These are phyloP conservation scores for Talaromyces sp. DNA, from an alignment of 2,329 filamentous ascomycete genomes.

Conservation along the genomic window DNA sequence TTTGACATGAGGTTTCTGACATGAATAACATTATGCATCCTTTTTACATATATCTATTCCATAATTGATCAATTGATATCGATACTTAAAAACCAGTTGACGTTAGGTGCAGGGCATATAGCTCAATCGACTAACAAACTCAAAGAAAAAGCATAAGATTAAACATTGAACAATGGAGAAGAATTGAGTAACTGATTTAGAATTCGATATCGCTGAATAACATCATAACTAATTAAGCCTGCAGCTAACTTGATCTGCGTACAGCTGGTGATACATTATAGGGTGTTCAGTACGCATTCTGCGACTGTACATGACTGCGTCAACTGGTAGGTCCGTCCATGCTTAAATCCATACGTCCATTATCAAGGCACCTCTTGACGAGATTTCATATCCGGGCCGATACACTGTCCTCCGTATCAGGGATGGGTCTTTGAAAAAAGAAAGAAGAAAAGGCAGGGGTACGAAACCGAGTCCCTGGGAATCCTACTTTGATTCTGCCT, in stretches of 20 bases:
- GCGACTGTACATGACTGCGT: not conserved
- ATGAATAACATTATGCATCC: not conserved
- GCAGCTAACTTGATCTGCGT: not conserved
- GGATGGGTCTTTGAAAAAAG: not conserved
- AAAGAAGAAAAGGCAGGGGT: not conserved
- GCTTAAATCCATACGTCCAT: not conserved
- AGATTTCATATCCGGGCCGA: not conserved
- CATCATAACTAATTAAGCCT: not conserved
- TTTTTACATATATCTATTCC: not conserved
- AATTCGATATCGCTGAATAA: not conserved
- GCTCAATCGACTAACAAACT: not conserved
- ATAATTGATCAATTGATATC: not conserved
- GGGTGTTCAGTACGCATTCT: not conserved
- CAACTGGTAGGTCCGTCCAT: not conserved
- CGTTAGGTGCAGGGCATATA: not conserved
- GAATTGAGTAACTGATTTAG: not conserved
- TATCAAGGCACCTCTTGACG: constrained; percentile 26
- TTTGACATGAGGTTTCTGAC: not conserved
- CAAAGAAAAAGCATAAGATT: not conserved
- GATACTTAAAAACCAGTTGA: not conserved
- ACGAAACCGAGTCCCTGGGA: not conserved
- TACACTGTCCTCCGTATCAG: not conserved
- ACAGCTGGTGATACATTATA: not conserved
- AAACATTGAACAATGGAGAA: not conserved
- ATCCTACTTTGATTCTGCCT: constrained; percentile 40